These are phyloP conservation scores for Xerocomellus intermedius DNA, from an alignment of 768 basidiomycete species.

Conservation along the genomic window DNA sequence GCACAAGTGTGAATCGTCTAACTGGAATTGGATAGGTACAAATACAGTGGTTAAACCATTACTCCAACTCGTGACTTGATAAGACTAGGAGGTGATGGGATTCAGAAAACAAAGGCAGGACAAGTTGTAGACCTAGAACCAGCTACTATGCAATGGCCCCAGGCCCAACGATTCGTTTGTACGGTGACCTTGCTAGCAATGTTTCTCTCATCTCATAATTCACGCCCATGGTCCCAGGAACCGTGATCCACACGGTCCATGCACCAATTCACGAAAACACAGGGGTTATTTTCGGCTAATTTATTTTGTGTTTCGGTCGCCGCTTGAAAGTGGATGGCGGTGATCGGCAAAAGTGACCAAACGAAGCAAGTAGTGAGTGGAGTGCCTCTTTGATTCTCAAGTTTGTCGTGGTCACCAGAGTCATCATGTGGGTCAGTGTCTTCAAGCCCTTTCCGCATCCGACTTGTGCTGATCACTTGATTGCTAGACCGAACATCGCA, in stretches of 20 bases:
- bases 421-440: constrained; percentile 33
- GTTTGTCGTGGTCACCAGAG: constrained; percentile 1
- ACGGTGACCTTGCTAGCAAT: background rate
- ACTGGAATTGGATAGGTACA: constrained; percentile 24
- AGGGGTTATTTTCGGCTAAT: background rate
- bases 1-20: background rate
- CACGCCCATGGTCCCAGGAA: too few species aligned
- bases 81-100: background rate
- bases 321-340: constrained; percentile 14
- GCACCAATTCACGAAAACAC: too few species aligned
- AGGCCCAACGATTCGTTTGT: background rate
- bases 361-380: too few species aligned
- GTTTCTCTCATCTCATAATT: too few species aligned
- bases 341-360: background rate
- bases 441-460: background rate
- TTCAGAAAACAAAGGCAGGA: background rate
- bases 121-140: background rate
- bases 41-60: constrained; percentile 22
- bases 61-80: background rate
- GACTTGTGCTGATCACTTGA: constrained; percentile 2
- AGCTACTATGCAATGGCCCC: background rate
- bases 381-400: background rate
- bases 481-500: constrained; percentile 84
- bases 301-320: constrained; percentile 14
- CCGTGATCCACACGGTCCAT: too few species aligned